These are phyloP conservation scores for Craspedostauros australis DNA, from an alignment of 108 stramenopile species.

Conservation along the genomic window DNA sequence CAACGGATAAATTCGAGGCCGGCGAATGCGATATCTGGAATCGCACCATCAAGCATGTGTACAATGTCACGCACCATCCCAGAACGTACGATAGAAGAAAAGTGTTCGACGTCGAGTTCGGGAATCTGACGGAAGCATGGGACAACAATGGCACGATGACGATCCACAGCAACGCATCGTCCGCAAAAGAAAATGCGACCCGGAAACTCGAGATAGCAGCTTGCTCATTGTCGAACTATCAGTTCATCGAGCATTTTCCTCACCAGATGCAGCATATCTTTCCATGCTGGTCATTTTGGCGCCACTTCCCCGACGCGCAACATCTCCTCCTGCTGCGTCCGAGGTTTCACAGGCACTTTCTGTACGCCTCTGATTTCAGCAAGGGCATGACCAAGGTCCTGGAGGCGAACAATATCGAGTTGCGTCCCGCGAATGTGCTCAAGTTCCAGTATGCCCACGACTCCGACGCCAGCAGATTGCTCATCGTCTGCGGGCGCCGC, in stretches of 20 bases:
- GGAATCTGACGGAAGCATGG: no score
- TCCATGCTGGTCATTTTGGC: conserved; percentile 23
- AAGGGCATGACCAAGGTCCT: conserved; percentile 9
- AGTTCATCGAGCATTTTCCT: conserved; percentile 11
- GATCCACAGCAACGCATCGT: no score
- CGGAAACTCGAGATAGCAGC: no score
- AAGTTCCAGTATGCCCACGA: not conserved
- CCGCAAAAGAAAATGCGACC: no score
- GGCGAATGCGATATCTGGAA: no score
- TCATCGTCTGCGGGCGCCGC: conserved; percentile 1
- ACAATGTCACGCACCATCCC: no score
- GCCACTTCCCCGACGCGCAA: not conserved
- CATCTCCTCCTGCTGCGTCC: not conserved
- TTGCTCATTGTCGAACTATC: conserved; percentile 14
- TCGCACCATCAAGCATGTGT: no score
- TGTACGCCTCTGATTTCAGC: no score
- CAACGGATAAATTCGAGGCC: no score
- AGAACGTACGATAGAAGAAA: no score
- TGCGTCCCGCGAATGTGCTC: not conserved
- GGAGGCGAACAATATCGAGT: not conserved
- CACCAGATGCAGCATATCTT: conserved; percentile 25
- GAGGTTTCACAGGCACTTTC: conserved; percentile 1
- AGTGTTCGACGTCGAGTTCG: no score
- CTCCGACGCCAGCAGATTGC: not conserved
- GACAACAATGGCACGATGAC: no score